Percentiles rank a stretch among this genome's conserved stretches.
phyloP scores from a whole-genome alignment of 2,329 filamentous ascomycete genomes.

The Aciculosporium take region DNA sequence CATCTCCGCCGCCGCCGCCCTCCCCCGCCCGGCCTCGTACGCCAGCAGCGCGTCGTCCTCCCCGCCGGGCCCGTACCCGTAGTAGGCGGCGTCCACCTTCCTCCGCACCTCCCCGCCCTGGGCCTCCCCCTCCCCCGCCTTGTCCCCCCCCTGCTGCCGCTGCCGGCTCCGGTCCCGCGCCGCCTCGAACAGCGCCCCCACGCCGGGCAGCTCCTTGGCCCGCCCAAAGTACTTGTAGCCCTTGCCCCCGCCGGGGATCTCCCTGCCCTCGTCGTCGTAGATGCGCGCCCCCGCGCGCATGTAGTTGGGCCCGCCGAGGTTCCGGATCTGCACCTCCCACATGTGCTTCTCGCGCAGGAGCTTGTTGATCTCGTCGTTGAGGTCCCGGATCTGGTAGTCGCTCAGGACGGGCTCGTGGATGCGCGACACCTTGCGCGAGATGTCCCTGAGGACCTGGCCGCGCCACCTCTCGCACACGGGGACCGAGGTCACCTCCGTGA shows the following conservation, averaged over 20 bases:
- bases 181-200: slow-evolving; percentile 90
- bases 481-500: slow-evolving; percentile 74
- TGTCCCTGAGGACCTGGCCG: slow-evolving; percentile 91
- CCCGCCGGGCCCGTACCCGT: slow-evolving; percentile 85
- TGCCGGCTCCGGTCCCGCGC: slow-evolving; percentile 47
- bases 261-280: slow-evolving; percentile 59
- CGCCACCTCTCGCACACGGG: slow-evolving; percentile 94
- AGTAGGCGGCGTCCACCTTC: slow-evolving; percentile 86
- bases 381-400: slow-evolving; percentile 92
- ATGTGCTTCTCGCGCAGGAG: slow-evolving; percentile 98
- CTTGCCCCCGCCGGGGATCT: slow-evolving; percentile 63
- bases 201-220: slow-evolving; percentile 77
- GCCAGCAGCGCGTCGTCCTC: slow-evolving; percentile 69
- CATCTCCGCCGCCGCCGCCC: slow-evolving; percentile 62
- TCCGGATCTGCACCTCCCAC: slow-evolving; percentile 95
- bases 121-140: slow-evolving; percentile 50
- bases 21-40: slow-evolving; percentile 75
- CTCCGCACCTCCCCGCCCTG: slow-evolving; percentile 54
- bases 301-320: slow-evolving; percentile 93
- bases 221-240: slow-evolving; percentile 92
- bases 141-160: slow-evolving; percentile 50
- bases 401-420: slow-evolving; percentile 87
- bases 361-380: slow-evolving; percentile 99
- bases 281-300: slow-evolving; percentile 60
- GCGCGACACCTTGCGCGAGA: slow-evolving; percentile 87